A percentile compares a stretch with the other conserved stretches of the same genome.
Evolutionary conservation across 2,329 filamentous ascomycete species (phyloP).

Genomic region (Epichloe festucae): DNA sequence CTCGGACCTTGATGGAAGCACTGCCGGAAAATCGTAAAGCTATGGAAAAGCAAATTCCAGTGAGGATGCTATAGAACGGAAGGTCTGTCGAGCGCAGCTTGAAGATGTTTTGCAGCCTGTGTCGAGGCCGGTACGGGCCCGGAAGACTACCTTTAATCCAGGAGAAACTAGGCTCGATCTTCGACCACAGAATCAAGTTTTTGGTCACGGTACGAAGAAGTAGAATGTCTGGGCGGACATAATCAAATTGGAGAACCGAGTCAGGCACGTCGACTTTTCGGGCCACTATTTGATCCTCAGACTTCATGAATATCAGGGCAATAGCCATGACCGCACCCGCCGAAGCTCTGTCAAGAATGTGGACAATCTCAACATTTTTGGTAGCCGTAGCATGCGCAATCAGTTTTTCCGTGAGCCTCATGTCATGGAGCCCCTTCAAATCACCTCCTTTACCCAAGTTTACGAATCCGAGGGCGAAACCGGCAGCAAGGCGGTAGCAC

Average conservation of each 20-base stretch:
- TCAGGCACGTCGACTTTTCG: conserved; percentile 89
- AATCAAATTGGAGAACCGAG: conserved; percentile 83
- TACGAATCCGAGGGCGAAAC: conserved; percentile 86
- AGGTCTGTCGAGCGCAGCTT: conserved; percentile 69
- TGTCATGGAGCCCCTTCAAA: conserved; percentile 79
- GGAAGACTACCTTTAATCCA: conserved; percentile 74
- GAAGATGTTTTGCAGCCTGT: conserved; percentile 44
- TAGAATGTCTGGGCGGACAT: conserved; percentile 85
- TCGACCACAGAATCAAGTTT: conserved; percentile 86
- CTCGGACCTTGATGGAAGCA: conserved; percentile 55
- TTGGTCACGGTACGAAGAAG: conserved; percentile 79
- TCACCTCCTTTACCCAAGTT: conserved; percentile 87
- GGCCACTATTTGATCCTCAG: conserved; percentile 74
- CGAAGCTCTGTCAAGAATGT: conserved; percentile 83
- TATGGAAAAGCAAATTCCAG: conserved; percentile 74
- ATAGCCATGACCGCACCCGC: conserved; percentile 88
- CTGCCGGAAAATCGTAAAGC: conserved; percentile 65
- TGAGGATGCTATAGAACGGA: conserved; percentile 83
- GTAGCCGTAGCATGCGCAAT: conserved; percentile 75
- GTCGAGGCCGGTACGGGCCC: conserved; percentile 47
- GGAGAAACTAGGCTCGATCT: conserved; percentile 55
- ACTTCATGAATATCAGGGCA: conserved; percentile 93
- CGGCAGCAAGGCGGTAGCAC: conserved; percentile 89
- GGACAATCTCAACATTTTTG: conserved; percentile 83
- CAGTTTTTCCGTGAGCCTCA: conserved; percentile 82